Conservation (phyloP, 805 yeast species). For the Metschnikowia anglica region DNA sequence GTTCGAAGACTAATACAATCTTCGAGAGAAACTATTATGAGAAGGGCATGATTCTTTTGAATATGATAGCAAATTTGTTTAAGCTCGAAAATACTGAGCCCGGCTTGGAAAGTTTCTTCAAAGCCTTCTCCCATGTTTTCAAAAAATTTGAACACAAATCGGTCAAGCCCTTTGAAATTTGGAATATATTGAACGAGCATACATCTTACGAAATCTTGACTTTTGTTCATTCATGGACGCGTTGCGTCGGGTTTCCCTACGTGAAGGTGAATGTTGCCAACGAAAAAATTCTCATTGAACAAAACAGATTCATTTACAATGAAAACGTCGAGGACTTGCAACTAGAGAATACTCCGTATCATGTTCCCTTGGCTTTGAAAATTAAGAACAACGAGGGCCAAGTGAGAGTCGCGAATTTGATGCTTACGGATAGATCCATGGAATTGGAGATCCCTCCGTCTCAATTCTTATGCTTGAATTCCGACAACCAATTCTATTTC, state of each 20-base stretch:
- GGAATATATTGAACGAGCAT: conserved; percentile 43
- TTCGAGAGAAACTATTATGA: conserved; percentile 54
- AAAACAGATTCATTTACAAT: conserved; percentile 36
- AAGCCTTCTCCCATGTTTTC: conserved; percentile 41
- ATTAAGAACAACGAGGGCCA: conserved; percentile 30
- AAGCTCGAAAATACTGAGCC: conserved; percentile 26
- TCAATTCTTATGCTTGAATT: conserved; percentile 42
- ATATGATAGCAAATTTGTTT: conserved; percentile 51
- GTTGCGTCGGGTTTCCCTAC: conserved; percentile 59
- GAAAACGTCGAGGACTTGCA: conserved; percentile 26
- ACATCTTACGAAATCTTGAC: conserved; percentile 46
- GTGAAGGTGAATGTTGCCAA: conserved; percentile 36
- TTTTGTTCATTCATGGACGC: conserved; percentile 60
- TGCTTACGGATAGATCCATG: conserved; percentile 45
- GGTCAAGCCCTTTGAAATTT: conserved; percentile 52
- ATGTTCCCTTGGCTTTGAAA: conserved; percentile 55
- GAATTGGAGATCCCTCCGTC: conserved; percentile 30
- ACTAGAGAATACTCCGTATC: conserved; percentile 58
- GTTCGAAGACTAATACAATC: conserved; percentile 41
- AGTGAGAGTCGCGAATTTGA: conserved; percentile 31
- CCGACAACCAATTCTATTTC: conserved; percentile 47
- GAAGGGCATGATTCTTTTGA: conserved; percentile 55
- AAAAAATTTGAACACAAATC: conserved; percentile 32
- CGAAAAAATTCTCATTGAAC: conserved; percentile 33
- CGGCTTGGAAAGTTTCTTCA: conserved; percentile 29